Conservation (phyloP, 2,329 filamentous ascomycete genomes). For the Trichophyton mentagrophytes region DNA sequence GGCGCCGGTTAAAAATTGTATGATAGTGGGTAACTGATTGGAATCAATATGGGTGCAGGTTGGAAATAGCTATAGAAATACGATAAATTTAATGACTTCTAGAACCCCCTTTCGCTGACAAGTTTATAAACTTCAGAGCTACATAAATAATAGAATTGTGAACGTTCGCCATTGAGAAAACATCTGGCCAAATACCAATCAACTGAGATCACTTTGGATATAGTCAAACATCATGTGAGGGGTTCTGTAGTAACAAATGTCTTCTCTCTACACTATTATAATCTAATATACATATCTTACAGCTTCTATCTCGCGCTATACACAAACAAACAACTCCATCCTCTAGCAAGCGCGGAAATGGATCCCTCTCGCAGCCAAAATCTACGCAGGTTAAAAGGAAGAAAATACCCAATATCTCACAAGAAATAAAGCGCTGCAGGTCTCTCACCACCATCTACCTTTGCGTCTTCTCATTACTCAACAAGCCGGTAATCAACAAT, state of each 20-base stretch:
- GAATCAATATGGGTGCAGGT: not conserved
- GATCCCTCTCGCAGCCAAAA: not conserved
- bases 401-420: not conserved
- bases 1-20: not conserved
- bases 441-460: not conserved
- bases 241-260: not conserved
- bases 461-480: not conserved
- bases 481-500: not conserved
- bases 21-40: not conserved
- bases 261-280: not conserved
- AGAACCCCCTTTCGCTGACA: not conserved
- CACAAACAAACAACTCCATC: not conserved
- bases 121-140: not conserved
- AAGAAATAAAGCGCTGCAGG: not conserved
- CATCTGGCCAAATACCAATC: not conserved
- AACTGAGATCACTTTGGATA: not conserved
- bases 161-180: not conserved
- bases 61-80: not conserved
- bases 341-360: not conserved
- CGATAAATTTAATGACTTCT: not conserved
- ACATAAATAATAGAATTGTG: not conserved
- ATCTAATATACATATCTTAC: not conserved
- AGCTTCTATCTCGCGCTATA: not conserved
- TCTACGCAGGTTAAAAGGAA: not conserved
- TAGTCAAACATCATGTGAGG: too few relatives aligned